Evolutionary conservation across 1,284 basidiomycete species (phyloP), one percentile per base, ranked within the genome.

Genomic region (Phlebopus sp.): DNA sequence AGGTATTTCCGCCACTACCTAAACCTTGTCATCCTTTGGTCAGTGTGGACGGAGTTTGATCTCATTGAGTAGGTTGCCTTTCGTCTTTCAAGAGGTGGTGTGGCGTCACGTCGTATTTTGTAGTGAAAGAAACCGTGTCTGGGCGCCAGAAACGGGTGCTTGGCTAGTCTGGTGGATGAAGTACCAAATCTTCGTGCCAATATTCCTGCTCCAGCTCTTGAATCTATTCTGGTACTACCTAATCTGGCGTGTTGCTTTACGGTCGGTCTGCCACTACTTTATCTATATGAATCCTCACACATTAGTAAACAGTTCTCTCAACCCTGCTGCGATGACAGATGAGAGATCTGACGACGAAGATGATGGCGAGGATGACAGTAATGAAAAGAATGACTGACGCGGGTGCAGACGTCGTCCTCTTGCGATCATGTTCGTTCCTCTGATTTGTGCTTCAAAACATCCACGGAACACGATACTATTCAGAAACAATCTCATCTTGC

Each of bases 1-100:
- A 95, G 91, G 4, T 99, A 99, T 69, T 93, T 97, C 79, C 90
- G 97, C 1, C 95, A 97, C 67, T 97, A 90, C 66, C 75, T 97
- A 29, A 98, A 97, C 66, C 68, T 96, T 36, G 71, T 76, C 43
- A 97, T 99, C 18, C 78, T 99, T 23, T 88, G 79, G 73, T 94
- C 92, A 1, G 89, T 97, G 1, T 95, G 85, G 84, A 74, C 65
- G 29, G 81, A 99, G 62, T 92, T 84, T 53, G 78, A 90, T 47
- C 69, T 88, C 13, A 77, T 92, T 50, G 91, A 90, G 89, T 92
- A 62, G 50, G 90, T 78, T 5, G 11, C 49, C 27, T 15, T 25
- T 39, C 17, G 3, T 38, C n/a, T 30, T 31, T 13, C 36, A 19
- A 19, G 9, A 3, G 6, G 2, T n/a, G n/a, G 47, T 13, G 5